phyloP scores from a whole-genome alignment of 2,329 filamentous ascomycete genomes.

The Stagonosporopsis rhizophila region DNA sequence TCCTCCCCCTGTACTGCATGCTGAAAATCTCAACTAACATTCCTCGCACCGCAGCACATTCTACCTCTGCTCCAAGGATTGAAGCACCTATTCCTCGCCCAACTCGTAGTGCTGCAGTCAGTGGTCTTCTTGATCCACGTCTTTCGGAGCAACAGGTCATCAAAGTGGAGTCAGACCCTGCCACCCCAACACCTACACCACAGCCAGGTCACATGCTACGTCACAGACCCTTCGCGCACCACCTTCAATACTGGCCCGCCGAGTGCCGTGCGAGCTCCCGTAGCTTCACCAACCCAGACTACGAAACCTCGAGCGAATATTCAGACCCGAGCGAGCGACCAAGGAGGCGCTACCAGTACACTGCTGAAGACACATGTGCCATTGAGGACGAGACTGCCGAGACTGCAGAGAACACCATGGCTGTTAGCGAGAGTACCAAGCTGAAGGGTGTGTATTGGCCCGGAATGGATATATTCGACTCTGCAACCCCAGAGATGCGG shows the following conservation, averaged over 20 bases:
- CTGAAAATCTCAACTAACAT: conserved; percentile 27
- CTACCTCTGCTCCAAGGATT: conserved; percentile 29
- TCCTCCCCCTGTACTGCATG: neutral
- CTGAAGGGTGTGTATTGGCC: conserved; percentile 78
- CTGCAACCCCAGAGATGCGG: conserved; percentile 75
- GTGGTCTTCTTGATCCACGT: conserved; percentile 46
- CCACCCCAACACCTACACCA: conserved; percentile 38
- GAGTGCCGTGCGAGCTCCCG: conserved; percentile 46
- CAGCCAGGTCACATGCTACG: conserved; percentile 41
- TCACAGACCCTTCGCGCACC: conserved; percentile 43
- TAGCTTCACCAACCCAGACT: conserved; percentile 48
- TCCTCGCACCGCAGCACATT: conserved; percentile 30
- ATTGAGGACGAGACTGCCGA: conserved; percentile 42
- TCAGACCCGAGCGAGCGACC: conserved; percentile 42
- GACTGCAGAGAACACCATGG: conserved; percentile 30
- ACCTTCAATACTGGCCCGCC: conserved; percentile 49
- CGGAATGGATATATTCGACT: conserved; percentile 83
- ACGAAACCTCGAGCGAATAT: conserved; percentile 48
- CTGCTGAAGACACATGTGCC: conserved; percentile 38
- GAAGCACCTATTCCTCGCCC: conserved; percentile 32
- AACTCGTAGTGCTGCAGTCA: conserved; percentile 31
- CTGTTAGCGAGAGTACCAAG: conserved; percentile 53
- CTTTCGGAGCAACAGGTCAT: conserved; percentile 46
- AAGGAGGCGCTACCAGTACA: conserved; percentile 33
- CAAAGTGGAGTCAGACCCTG: conserved; percentile 41